These are phyloP conservation scores for Xylariaceae sp. DNA, from an alignment of 2,329 filamentous ascomycete genomes.

Conservation along the genomic window DNA sequence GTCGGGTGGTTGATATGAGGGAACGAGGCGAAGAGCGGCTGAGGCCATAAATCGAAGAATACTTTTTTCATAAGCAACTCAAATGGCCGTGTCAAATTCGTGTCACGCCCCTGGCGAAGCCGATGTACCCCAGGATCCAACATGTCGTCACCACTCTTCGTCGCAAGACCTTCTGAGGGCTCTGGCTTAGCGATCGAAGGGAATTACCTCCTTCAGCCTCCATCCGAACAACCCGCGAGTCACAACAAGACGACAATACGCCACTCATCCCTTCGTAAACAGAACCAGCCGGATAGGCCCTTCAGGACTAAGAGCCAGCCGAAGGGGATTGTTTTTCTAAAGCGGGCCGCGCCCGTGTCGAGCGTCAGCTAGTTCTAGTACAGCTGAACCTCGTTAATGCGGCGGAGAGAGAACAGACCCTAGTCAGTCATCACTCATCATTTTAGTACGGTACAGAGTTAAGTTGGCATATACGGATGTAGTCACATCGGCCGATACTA, in stretches of 20 bases:
- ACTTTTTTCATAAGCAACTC: conserved; percentile 14
- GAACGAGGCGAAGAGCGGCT: conserved; percentile 18
- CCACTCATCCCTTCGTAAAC: conserved; percentile 21
- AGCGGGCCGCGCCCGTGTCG: conserved; percentile 5
- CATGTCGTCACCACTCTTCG: conserved; percentile 9
- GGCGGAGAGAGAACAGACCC: conserved; percentile 15
- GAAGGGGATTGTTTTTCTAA: conserved; percentile 9
- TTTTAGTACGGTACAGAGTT: neutral
- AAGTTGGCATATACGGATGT: neutral
- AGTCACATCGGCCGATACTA: conserved; percentile 3
- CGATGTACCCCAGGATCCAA: neutral
- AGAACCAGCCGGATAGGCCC: conserved; percentile 1
- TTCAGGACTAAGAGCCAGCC: conserved; percentile 10
- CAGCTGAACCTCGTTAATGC: conserved; percentile 27
- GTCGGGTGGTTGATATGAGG: neutral
- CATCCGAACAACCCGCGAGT: conserved; percentile 16
- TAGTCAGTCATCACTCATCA: conserved; percentile 5
- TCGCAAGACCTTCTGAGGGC: neutral
- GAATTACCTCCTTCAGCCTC: conserved; percentile 16
- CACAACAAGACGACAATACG: conserved; percentile 19
- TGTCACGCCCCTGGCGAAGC: conserved; percentile 13
- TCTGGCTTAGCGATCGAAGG: conserved; percentile 5
- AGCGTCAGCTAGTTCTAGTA: conserved; percentile 13
- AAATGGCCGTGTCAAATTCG: conserved; percentile 13
- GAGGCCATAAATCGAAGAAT: conserved; percentile 4